Evolutionary conservation across 2,329 filamentous ascomycete genomes (phyloP).

Genomic region (Blumeria hordei): DNA sequence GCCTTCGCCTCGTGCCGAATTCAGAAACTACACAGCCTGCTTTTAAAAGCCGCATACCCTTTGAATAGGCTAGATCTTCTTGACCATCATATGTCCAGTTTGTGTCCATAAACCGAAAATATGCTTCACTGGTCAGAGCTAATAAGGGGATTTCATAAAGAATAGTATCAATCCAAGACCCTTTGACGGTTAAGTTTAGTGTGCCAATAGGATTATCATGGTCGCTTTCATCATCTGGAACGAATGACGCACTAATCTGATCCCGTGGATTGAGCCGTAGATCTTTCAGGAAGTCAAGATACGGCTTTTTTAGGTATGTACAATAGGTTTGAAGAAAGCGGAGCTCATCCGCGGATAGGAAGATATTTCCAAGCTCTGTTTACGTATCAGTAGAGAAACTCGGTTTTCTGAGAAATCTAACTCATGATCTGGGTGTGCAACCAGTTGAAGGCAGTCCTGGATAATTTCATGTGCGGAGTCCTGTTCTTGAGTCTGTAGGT

Average conservation of each 20-base stretch:
- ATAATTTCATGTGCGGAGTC: slow-evolving; percentile 81
- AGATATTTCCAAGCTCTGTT: slow-evolving; percentile 58
- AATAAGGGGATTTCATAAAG: slow-evolving; percentile 92
- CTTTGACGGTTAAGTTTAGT: slow-evolving; percentile 51
- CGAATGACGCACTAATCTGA: slow-evolving; percentile 42
- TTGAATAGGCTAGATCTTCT: slow-evolving; percentile 60
- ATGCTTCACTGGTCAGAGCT: slow-evolving; percentile 79
- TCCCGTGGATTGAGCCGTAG: slow-evolving; percentile 64
- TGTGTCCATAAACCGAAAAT: slow-evolving; percentile 86
- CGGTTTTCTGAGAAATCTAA: slow-evolving; percentile 18
- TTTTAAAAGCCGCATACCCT: slow-evolving; percentile 55
- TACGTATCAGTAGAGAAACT: slow-evolving; percentile 9
- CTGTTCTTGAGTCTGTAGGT: slow-evolving; percentile 91
- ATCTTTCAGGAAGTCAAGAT: slow-evolving; percentile 57
- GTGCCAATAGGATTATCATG: slow-evolving; percentile 46
- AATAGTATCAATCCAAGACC: slow-evolving; percentile 83
- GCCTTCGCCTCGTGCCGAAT: slow-evolving; percentile 69
- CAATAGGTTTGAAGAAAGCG: slow-evolving; percentile 57
- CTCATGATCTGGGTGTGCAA: slow-evolving; percentile 61
- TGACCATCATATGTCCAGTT: slow-evolving; percentile 83
- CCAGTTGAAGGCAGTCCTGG: slow-evolving; percentile 62
- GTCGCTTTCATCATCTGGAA: slow-evolving; percentile 29
- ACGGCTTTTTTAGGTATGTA: slow-evolving; percentile 52
- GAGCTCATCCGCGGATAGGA: slow-evolving; percentile 55
- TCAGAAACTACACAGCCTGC: slow-evolving; percentile 78